Base-by-base conservation (phyloP, 352 stramenopile species). In the Thraustochytrium sp. region DNA sequence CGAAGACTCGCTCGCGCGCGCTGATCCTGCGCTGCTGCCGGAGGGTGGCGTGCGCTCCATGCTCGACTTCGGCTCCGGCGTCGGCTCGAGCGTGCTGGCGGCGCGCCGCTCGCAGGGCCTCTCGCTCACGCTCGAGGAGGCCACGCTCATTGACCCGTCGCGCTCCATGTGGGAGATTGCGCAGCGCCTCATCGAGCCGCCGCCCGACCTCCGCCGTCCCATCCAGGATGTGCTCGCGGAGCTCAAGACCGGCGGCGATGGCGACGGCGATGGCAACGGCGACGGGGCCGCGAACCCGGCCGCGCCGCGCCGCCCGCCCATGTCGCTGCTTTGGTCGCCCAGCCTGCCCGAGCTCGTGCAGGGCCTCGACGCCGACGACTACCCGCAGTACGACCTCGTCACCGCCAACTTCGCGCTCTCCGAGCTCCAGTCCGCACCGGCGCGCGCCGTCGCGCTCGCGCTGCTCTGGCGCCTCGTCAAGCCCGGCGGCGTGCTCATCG, bases 121-220 rank as follows among this genome's bases (percentile, higher is more conserved):
- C 5, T 42, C 11, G 36, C 63, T n/a, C 16, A 72, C 48, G n/a
- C 53, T 80, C 31, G 40, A 80, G 21, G 68, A 80, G 16, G 68
- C 68, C 29, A 80, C 68, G 5, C 23, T 80, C 23, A 26, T 80
- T 26, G 68, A 80, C 8, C 68, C 68, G 8, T 80, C 68, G 37
- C 46, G 68, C 23, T 80, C 68, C 37, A 80, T 80, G 68, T 80
- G 68, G 68, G 68, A 80, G 53, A 51, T 80, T 2, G 68, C 68
- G 9, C 31, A 55, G 29, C 63, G 8, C 18, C 68, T 80, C 37
- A 26, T 80, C n/a, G 68, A 80, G 29, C 31, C 68, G 46, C 31
- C 40, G 18, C 21, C 26, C 5, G 68, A 80, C 38, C 23, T 80
- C 11, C 53, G 11, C n/a, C n/a, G 40, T 5, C 48, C 31, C 31